Conservation (phyloP, 106 monocot species). For the Dioscorea dumetorum region DNA sequence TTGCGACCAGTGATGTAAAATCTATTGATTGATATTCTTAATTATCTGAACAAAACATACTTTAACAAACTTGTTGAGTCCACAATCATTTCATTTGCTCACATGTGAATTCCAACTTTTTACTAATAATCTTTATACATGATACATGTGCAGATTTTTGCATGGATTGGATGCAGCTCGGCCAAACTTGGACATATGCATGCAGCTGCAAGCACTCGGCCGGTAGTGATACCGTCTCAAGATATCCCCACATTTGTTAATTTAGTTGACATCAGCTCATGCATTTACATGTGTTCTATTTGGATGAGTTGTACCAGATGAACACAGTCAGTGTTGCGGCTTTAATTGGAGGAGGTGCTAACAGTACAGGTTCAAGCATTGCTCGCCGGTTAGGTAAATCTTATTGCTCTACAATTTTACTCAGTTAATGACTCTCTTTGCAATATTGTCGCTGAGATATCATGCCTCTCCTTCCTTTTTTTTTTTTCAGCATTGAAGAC, state of each 20-base stretch:
- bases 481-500: constrained; percentile 45
- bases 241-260: not conserved
- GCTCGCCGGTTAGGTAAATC: constrained; percentile 56
- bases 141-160: constrained; percentile 34
- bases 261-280: not conserved
- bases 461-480: not conserved
- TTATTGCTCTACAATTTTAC: not conserved
- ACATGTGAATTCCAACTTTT: too few species aligned
- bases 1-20: too few species aligned
- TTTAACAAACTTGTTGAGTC: too few species aligned
- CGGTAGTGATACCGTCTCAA: constrained; percentile 20
- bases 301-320: constrained; percentile 23
- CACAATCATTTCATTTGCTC: too few species aligned
- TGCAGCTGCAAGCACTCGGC: constrained; percentile 58
- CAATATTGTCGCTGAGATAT: not conserved
- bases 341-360: constrained; percentile 49
- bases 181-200: constrained; percentile 62
- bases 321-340: constrained; percentile 48
- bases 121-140: too few species aligned
- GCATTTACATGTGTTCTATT: not conserved
- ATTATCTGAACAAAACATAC: too few species aligned
- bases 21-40: too few species aligned
- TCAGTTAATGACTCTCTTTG: not conserved
- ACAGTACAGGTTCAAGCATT: constrained; percentile 52
- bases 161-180: constrained; percentile 73